A percentile compares a stretch with the other conserved stretches of the same genome.
phyloP scores from a whole-genome alignment of 163 green algal genomes.

The Volvox carteri region DNA sequence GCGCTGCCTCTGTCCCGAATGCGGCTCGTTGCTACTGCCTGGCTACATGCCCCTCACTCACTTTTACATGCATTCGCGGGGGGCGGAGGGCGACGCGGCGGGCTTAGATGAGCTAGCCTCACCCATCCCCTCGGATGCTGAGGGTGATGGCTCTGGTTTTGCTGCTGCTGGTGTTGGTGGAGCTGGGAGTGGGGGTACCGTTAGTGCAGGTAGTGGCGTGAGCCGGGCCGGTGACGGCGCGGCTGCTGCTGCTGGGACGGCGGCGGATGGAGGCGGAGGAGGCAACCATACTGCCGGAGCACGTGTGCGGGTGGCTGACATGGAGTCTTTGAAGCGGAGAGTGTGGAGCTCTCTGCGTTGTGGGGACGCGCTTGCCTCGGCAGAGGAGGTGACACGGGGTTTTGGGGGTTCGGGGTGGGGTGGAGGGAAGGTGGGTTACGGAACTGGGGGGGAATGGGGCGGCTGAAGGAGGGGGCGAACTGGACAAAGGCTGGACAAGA shows the following conservation, averaged over 20 bases:
- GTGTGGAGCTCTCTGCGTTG: slow-evolving; percentile 34
- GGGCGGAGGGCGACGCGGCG: neutral
- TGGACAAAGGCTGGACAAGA: too few species aligned
- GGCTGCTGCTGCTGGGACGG: neutral
- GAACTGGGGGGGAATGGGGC: neutral
- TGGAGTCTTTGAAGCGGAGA: slow-evolving; percentile 26
- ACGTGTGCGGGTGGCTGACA: slow-evolving; percentile 28
- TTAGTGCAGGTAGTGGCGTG: neutral
- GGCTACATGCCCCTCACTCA: slow-evolving; percentile 52
- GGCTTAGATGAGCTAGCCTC: neutral
- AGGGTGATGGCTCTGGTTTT: neutral
- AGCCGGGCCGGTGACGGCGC: neutral
- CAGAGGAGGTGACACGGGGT: slow-evolving; percentile 37
- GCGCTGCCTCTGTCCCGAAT: slow-evolving; percentile 42
- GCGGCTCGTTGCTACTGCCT: slow-evolving; percentile 12
- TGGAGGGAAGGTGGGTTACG: too few species aligned
- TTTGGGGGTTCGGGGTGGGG: too few species aligned
- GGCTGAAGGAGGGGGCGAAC: neutral
- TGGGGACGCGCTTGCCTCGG: neutral
- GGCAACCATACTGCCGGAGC: too few species aligned
- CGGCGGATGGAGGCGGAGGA: neutral
- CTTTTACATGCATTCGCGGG: slow-evolving; percentile 39
- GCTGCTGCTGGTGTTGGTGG: too few species aligned
- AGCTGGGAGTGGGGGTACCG: too few species aligned
- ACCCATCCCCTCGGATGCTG: neutral